Evolutionary conservation across 1,284 basidiomycete genomes (phyloP).

Genomic region (Ceratobasidium sp.): DNA sequence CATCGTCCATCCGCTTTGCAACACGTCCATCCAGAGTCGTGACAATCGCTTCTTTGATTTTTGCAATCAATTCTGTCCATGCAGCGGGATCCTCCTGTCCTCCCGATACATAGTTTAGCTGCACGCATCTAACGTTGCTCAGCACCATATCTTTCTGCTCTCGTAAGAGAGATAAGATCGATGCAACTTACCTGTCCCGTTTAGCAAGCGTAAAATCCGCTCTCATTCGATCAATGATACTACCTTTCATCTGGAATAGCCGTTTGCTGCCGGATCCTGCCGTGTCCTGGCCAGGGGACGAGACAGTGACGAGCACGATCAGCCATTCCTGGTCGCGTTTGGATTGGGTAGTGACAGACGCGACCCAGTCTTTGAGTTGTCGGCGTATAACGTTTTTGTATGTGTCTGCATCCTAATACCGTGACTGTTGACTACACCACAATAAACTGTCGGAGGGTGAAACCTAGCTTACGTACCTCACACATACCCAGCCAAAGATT

Average conservation of each 20-base stretch:
- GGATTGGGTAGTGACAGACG: conserved; percentile 65
- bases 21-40: conserved; percentile 85
- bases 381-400: conserved; percentile 84
- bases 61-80: conserved; percentile 91
- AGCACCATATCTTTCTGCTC: no score
- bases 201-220: conserved; percentile 94
- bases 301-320: conserved; percentile 77
- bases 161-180: background rate
- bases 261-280: conserved; percentile 63
- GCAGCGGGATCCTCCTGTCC: conserved; percentile 77
- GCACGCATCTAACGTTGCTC: conserved; percentile 72
- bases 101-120: conserved; percentile 77
- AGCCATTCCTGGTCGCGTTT: conserved; percentile 90
- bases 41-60: conserved; percentile 90
- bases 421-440: no score
- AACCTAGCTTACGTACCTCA: conserved; percentile 69
- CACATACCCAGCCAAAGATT: conserved; percentile 89
- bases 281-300: conserved; percentile 73
- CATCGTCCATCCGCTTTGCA: conserved; percentile 85
- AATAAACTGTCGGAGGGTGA: no score
- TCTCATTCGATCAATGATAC: conserved; percentile 90
- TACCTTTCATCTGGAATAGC: conserved; percentile 84
- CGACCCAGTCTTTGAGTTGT: conserved; percentile 93
- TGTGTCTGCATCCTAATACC: conserved; percentile 79
- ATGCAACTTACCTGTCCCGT: conserved; percentile 77